Conservation (phyloP, 2,329 filamentous ascomycete species). For the Colletotrichum gloeosporioides region DNA sequence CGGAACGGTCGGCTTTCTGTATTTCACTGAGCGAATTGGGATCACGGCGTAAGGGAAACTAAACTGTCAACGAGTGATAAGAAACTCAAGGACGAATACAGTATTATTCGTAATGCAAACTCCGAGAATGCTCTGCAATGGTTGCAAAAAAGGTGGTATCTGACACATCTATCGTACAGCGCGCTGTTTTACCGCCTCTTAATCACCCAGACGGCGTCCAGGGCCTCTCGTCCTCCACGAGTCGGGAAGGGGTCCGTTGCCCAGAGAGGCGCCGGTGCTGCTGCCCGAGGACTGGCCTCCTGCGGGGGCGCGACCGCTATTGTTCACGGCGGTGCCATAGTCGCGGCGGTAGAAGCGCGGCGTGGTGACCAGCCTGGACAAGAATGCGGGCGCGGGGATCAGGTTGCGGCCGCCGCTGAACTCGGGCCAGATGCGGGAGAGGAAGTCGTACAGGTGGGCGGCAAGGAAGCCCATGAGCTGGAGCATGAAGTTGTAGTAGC, state of each 20-base stretch:
- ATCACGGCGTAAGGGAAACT: accelerated
- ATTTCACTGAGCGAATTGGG: neutral
- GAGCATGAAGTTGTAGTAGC: constrained; percentile 60
- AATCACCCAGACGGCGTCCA: constrained; percentile 65
- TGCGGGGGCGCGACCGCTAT: constrained; percentile 33
- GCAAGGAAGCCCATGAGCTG: constrained; percentile 82
- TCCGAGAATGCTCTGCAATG: neutral
- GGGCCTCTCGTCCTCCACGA: constrained; percentile 69
- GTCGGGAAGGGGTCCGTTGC: constrained; percentile 60
- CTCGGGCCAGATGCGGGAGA: constrained; percentile 85
- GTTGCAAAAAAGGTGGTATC: neutral
- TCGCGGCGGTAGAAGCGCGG: constrained; percentile 52
- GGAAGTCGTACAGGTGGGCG: constrained; percentile 89
- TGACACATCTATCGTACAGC: neutral
- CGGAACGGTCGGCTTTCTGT: neutral
- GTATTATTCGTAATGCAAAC: constrained; percentile 19
- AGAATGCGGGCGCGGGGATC: constrained; percentile 74
- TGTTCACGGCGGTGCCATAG: constrained; percentile 65
- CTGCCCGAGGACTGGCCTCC: constrained; percentile 38
- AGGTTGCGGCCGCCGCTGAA: constrained; percentile 85
- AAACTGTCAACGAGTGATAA: neutral
- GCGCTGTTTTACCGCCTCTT: neutral
- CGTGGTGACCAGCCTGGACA: constrained; percentile 70
- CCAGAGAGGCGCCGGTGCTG: constrained; percentile 44
- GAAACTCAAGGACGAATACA: constrained; percentile 6